Evolutionary conservation across 306 rosid genomes (phyloP).

Genomic region (Trichosanthes truncata): DNA sequence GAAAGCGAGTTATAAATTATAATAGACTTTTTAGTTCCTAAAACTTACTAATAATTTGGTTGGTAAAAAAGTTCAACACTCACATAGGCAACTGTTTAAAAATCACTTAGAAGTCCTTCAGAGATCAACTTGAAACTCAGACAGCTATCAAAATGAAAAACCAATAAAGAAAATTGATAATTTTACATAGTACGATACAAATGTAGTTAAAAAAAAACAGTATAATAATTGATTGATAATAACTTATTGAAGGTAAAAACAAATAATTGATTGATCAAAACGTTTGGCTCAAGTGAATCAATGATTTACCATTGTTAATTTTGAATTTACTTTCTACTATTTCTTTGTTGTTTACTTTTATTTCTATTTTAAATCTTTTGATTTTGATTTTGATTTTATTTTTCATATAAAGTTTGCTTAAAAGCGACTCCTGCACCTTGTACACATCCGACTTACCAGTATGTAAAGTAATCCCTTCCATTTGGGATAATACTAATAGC

Average conservation of each 20-base stretch:
- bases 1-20: neutral
- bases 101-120: neutral
- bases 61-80: neutral
- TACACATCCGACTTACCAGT: neutral
- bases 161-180: no score
- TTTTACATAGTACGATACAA: neutral
- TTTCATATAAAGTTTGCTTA: neutral
- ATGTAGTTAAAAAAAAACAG: neutral
- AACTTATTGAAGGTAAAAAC: neutral
- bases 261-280: neutral
- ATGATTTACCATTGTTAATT: neutral
- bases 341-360: neutral
- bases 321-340: neutral
- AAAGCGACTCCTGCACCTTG: neutral
- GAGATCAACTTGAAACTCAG: neutral
- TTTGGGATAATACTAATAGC: neutral
- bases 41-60: neutral
- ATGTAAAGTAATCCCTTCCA: slow-evolving; percentile 7
- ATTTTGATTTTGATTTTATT: neutral
- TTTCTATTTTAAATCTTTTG: neutral
- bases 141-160: neutral
- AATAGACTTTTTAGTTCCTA: neutral
- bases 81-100: neutral
- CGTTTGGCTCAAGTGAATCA: no score
- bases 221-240: neutral